Evolutionary conservation across 441 rosid genomes (phyloP), one percentile per base, ranked within the genome.

Genomic region (Gossypium schwendimanii): DNA sequence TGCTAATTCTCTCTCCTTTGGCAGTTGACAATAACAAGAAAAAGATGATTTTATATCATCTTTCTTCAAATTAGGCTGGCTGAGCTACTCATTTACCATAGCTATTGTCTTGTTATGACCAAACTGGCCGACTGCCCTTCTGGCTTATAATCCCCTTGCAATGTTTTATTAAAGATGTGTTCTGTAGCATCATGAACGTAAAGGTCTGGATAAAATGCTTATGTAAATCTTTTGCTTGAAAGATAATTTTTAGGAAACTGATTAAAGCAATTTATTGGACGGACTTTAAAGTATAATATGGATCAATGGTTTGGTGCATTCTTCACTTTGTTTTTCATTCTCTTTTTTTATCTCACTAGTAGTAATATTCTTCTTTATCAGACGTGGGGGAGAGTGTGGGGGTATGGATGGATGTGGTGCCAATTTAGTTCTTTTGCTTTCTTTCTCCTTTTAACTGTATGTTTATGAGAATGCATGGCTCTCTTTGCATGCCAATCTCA

Each of bases 391-490:
- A 9, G 9, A 24, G 41, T 26, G 41, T 3, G 23, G n/a, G 17
- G 21, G 23, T 24, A 15, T 50, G 24, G 59, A 12, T 67, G 24
- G 59, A 15, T 8, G 26, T 26, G 24, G 15, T 26, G 45, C 45
- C 4, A 9, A n/a, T 49, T n/a, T 18, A 15, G 15, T 11, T 12
- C 45, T 36, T 70, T 55, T 70, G 50, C 63, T 18, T 41, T 57
- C 72, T 70, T 70, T 57, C 39, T 39, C 33, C 52, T 31, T 55
- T 69, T 36, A 10, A 31, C n/a, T 70, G 9, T 71, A 23, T 59
- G 47, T 41, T 20, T 28, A 17, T 20, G 28, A 6, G 10, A 18
- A 4, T 75, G 11, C 55, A 18, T 73, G 33, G 70, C 70, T 31
- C n/a, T 77, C 66, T 12, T 58, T 61, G 4, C 57, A 45, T 23